Evolutionary conservation across 805 yeast species (phyloP).

Genomic region (Ogataea pignaliae): DNA sequence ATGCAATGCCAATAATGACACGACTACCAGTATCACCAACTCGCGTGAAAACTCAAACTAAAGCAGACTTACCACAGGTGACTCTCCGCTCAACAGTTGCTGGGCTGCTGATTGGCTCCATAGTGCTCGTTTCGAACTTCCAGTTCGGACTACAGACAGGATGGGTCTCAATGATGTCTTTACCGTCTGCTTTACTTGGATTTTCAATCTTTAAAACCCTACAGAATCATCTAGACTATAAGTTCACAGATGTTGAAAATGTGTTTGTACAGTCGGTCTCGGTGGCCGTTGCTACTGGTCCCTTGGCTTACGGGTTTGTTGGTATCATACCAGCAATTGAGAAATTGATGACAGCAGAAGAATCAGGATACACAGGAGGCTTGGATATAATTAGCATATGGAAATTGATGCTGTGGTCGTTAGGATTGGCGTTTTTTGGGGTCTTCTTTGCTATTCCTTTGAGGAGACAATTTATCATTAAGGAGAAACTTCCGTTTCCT

Average conservation of each 20-base stretch:
- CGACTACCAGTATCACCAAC: slow-evolving; percentile 13
- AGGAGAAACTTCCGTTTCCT: slow-evolving; percentile 86
- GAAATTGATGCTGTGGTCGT: slow-evolving; percentile 75
- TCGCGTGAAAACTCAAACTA: slow-evolving; percentile 36
- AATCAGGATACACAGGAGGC: slow-evolving; percentile 55
- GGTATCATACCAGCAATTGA: slow-evolving; percentile 97
- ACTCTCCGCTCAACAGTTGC: slow-evolving; percentile 70
- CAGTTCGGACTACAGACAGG: slow-evolving; percentile 97
- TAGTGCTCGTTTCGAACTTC: slow-evolving; percentile 84
- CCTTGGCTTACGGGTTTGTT: slow-evolving; percentile 89
- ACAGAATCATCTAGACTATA: slow-evolving; percentile 31
- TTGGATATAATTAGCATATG: slow-evolving; percentile 31
- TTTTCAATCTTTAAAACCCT: slow-evolving; percentile 73
- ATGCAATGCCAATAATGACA: slow-evolving; percentile 14
- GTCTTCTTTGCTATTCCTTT: slow-evolving; percentile 92
- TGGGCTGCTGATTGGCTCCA: slow-evolving; percentile 81
- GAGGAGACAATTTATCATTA: slow-evolving; percentile 80
- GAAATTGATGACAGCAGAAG: slow-evolving; percentile 73
- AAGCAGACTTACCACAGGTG: slow-evolving; percentile 56
- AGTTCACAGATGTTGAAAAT: slow-evolving; percentile 86
- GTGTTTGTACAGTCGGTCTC: slow-evolving; percentile 90
- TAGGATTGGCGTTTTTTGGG: slow-evolving; percentile 89
- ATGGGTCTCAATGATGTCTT: slow-evolving; percentile 99
- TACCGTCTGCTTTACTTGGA: slow-evolving; percentile 88
- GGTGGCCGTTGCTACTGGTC: slow-evolving; percentile 97